A percentile compares a stretch with the other conserved stretches of the same genome.
Conservation (phyloP, 1,284 basidiomycete genomes). For the Flammula alnicola region DNA sequence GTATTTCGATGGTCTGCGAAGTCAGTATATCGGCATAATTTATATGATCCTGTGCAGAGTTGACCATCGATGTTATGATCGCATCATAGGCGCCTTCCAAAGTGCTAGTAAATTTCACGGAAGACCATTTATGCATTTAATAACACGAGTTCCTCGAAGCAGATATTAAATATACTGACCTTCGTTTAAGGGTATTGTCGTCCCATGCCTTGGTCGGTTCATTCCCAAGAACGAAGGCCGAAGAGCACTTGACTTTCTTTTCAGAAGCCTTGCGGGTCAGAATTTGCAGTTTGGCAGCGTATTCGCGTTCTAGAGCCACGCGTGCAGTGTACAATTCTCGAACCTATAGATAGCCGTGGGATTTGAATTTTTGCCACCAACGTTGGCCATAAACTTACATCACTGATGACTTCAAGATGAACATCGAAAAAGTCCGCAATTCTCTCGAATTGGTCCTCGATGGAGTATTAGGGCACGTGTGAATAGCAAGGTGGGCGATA, state of each 20-base stretch:
- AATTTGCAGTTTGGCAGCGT: constrained; percentile 68
- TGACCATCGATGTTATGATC: constrained; percentile 63
- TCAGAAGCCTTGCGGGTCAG: constrained; percentile 71
- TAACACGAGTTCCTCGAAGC: neutral
- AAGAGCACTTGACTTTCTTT: constrained; percentile 65
- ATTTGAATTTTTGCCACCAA: neutral
- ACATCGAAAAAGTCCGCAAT: constrained; percentile 57
- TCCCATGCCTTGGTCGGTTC: constrained; percentile 70
- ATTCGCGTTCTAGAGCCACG: constrained; percentile 73
- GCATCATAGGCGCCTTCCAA: constrained; percentile 68
- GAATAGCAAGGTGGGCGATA: neutral
- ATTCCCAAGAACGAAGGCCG: constrained; percentile 61
- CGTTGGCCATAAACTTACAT: constrained; percentile 45
- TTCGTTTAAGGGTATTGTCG: constrained; percentile 55
- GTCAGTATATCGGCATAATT: constrained; percentile 65
- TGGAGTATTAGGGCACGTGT: neutral
- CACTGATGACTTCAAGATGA: constrained; percentile 65
- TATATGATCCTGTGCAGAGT: constrained; percentile 70
- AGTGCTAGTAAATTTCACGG: constrained; percentile 51
- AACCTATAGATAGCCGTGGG: constrained; percentile 48
- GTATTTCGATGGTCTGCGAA: constrained; percentile 65
- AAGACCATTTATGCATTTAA: neutral
- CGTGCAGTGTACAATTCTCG: constrained; percentile 73
- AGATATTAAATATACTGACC: constrained; percentile 41
- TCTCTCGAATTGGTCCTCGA: constrained; percentile 62